Percentiles rank a stretch among this genome's conserved stretches.
Evolutionary conservation across 2,329 filamentous ascomycete genomes (phyloP).

Genomic region (Xylariaceae sp.): DNA sequence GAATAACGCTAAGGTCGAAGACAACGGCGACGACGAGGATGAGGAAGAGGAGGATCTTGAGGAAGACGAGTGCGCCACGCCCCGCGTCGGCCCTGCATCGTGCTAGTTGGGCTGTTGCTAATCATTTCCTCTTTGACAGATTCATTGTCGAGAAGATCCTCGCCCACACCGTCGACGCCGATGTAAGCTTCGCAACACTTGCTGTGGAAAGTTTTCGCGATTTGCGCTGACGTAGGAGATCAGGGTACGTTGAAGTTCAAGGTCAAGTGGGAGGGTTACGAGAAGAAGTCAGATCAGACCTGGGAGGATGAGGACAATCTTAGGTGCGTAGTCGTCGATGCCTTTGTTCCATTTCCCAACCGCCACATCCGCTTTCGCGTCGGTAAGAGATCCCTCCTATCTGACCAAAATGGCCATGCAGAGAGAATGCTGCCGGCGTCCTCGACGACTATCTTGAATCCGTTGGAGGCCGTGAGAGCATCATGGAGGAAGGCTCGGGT

Average conservation of each 20-base stretch:
- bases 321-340: constrained; percentile 37
- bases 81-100: neutral
- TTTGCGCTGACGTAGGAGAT: constrained; percentile 6
- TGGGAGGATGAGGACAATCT: constrained; percentile 77
- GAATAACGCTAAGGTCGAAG: constrained; percentile 9
- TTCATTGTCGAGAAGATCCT: constrained; percentile 72
- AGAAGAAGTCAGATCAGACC: constrained; percentile 63
- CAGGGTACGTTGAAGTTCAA: constrained; percentile 55
- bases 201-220: neutral
- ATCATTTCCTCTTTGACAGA: constrained; percentile 36
- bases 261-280: constrained; percentile 78
- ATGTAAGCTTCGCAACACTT: constrained; percentile 37
- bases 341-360: neutral
- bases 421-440: constrained; percentile 54
- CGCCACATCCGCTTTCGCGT: too few relatives aligned
- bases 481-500: constrained; percentile 47
- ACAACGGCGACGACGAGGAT: constrained; percentile 9
- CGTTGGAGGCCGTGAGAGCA: constrained; percentile 58
- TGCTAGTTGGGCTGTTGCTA: constrained; percentile 1
- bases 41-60: constrained; percentile 32
- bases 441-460: constrained; percentile 58
- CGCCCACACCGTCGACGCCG: constrained; percentile 55
- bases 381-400: too few relatives aligned
- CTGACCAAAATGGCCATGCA: constrained; percentile 24
- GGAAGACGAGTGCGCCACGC: constrained; percentile 26